phyloP scores from a whole-genome alignment of 768 basidiomycete genomes.

The Amylocystis lapponica region DNA sequence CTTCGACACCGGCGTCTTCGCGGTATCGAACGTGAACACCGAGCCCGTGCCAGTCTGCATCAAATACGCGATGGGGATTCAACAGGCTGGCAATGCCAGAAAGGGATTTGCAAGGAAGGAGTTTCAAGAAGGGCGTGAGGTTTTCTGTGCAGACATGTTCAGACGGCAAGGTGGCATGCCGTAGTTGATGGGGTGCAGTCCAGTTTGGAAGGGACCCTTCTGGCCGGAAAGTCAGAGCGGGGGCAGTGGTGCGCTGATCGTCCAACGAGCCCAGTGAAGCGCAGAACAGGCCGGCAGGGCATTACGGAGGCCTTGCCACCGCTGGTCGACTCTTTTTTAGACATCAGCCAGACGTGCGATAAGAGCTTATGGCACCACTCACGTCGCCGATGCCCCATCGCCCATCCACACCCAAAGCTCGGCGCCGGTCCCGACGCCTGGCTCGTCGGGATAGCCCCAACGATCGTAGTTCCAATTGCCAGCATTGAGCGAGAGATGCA shows the following conservation, averaged over 20 bases:
- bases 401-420: constrained; percentile 92
- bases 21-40: constrained; percentile 70
- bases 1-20: constrained; percentile 45
- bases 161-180: constrained; percentile 73
- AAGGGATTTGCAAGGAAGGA: constrained; percentile 86
- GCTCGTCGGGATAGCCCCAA: constrained; percentile 79
- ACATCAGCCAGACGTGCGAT: neutral
- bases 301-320: constrained; percentile 85
- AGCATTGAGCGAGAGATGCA: constrained; percentile 86
- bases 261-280: constrained; percentile 81
- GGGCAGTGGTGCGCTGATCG: constrained; percentile 69
- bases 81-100: constrained; percentile 82
- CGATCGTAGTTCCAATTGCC: constrained; percentile 86
- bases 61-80: constrained; percentile 82
- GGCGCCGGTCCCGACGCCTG: constrained; percentile 77
- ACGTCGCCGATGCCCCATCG: constrained; percentile 29
- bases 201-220: constrained; percentile 50
- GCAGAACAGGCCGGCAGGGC: constrained; percentile 93
- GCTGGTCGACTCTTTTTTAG: constrained; percentile 54
- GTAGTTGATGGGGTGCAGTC: constrained; percentile 47
- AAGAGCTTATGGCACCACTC: constrained; percentile 1
- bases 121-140: constrained; percentile 90
- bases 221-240: constrained; percentile 52
- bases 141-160: constrained; percentile 98
- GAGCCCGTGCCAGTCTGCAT: constrained; percentile 90